Evolutionary conservation across 2,329 filamentous ascomycete species (phyloP), one percentile per base, ranked within the genome.

Genomic region (Pleomassaria siparia): DNA sequence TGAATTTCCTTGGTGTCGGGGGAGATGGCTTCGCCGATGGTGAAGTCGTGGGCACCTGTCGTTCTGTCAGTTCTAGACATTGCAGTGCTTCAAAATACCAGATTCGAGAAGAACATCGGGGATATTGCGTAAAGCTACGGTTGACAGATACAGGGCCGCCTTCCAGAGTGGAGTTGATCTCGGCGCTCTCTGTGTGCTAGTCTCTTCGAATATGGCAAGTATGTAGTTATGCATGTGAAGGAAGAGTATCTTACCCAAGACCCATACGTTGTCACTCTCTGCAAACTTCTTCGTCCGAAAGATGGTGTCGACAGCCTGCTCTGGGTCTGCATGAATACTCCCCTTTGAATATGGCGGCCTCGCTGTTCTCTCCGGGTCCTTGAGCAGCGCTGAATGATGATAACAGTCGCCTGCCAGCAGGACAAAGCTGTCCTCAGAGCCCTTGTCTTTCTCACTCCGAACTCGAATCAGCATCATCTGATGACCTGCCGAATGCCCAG

Each of bases 401-500:
- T 61, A 67, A 32, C 60, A 62, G 37, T 69, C 66, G 2, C 66
- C 66, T 8, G 62, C 64, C 18, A 69, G 39, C 25, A 69, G 41
- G 9, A 67, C 63, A 40, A 67, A 68, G 1, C 60, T 55, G 20
- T 56, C 54, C 0, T 54, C 50, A 9, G 37, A 2, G 18, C n/a
- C n/a, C 42, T 40, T 8, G 42, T 46, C 18, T 53, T 63, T n/a
- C n/a, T n/a, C n/a, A n/a, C n/a, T n/a, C n/a, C n/a, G n/a, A 0
- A 59, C 60, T 2, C 64, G 44, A 2, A 67, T 36, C 20, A 69
- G 53, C 60, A 68, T 60, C 63, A 67, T 81, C 12, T 80, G 63
- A 53, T 82, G 80, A 0, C 79, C 79, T 11, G 75, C 69, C 0
- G 80, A 62, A 54, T 82, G 79, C 0, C 79, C 79, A 0, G 80